Base-by-base conservation (phyloP, 176 grass and related monocot species). In the Calamus simplicifolius region DNA sequence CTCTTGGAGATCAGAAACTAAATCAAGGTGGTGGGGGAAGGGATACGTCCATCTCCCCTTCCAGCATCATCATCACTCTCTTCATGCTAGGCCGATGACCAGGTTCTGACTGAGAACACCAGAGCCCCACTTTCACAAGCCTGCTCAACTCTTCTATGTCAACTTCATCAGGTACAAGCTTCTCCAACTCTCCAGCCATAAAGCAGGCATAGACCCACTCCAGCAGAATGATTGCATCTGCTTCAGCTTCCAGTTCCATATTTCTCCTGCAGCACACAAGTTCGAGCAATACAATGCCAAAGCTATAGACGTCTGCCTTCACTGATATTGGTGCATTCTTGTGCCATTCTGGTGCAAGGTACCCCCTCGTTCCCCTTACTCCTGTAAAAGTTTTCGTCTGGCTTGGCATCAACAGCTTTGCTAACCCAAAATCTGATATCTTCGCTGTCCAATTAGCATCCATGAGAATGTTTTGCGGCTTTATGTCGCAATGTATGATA, bases 271-370 rank as follows among this genome's bases (percentile, higher is more conserved):
- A 23, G 21, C 21, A 23, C 21, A 74, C 64, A 4, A 61, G 50
- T 58, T 86, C 83, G 29, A 81, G 49, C 18, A 87, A 71, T 48
- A 87, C 84, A n/a, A 87, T 71, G 18, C 84, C 79, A 59, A 81
- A 82, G 57, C 84, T 82, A 48, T 82, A 87, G 25, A 87, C 78
- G 48, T 82, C 78, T 2, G 78, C 79, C 56, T 76, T 75, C 49
- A 77, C 84, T 3, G 84, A 71, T 4, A 81, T 43, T 0, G 79
- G 62, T 4, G 48, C 25, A 52, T 68, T 67, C 2, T 66, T 57
- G 58, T 73, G 66, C 75, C 75, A 78, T 62, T 83, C 81, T 0
- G 81, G 80, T 5, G 83, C 83, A 6, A 81, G 38, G 78, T 86
- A 81, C 12, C 63, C 78, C 25, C 63, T 62, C 2, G 77, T 86